Conservation (phyloP, 116 monocot genomes). For the Posidonia oceanica region DNA sequence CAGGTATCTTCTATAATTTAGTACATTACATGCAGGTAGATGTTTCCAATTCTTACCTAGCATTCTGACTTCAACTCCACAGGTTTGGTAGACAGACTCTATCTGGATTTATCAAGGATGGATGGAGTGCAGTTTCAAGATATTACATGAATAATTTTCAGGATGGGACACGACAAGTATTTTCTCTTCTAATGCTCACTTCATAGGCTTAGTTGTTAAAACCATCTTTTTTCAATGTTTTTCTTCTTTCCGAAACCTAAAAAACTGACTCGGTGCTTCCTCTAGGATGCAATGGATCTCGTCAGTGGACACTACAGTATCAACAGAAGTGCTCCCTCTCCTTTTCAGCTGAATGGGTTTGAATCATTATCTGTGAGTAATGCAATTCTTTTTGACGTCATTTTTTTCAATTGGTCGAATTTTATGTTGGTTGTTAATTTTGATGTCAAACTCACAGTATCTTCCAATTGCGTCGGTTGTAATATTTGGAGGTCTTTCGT, state of each 20-base stretch:
- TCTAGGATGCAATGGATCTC: constrained; percentile 84
- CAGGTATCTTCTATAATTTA: constrained; percentile 27
- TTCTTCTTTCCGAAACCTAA: neutral
- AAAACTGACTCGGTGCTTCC: neutral
- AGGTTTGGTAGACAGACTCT: constrained; percentile 90
- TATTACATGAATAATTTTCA: constrained; percentile 98
- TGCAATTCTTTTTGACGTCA: too few relatives aligned
- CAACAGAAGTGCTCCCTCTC: constrained; percentile 45
- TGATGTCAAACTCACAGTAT: constrained; percentile 36
- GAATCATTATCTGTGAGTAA: constrained; percentile 68
- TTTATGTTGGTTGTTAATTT: neutral
- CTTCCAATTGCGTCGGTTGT: constrained; percentile 77
- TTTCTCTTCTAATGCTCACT: neutral
- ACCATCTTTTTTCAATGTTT: neutral
- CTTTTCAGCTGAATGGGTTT: constrained; percentile 62
- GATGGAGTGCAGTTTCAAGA: constrained; percentile 80
- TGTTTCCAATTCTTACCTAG: neutral
- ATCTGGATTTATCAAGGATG: constrained; percentile 84
- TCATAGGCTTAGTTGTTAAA: neutral
- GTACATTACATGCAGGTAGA: neutral
- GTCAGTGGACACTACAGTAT: constrained; percentile 62
- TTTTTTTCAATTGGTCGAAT: neutral
- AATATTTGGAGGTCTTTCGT: constrained; percentile 66
- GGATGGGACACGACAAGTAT: constrained; percentile 88
- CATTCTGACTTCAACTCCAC: neutral